phyloP scores from a whole-genome alignment of 306 rosid species.

The Leucaena leucocephala region DNA sequence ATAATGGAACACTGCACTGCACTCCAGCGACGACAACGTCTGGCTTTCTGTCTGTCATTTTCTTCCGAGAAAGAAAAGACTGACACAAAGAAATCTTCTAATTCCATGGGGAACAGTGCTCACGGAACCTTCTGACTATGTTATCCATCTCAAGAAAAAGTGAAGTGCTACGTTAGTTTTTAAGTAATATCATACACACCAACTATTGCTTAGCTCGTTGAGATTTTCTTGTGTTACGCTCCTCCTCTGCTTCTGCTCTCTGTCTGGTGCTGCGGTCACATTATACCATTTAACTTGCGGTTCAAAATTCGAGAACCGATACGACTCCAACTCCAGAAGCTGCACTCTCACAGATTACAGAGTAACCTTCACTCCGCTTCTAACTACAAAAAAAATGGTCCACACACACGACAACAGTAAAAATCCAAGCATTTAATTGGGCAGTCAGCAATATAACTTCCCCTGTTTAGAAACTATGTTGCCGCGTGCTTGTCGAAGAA shows the following conservation, averaged over 20 bases:
- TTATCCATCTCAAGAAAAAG: neutral
- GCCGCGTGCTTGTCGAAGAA: neutral
- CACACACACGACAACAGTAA: neutral
- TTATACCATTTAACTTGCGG: constrained; percentile 21
- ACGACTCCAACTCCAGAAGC: constrained; percentile 20
- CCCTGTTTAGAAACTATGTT: neutral
- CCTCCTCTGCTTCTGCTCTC: neutral
- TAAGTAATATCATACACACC: constrained; percentile 4
- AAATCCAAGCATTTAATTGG: constrained; percentile 5
- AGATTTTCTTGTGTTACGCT: constrained; percentile 31
- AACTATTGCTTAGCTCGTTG: constrained; percentile 6
- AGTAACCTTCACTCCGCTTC: constrained; percentile 14
- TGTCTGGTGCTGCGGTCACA: constrained; percentile 20
- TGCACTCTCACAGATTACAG: neutral
- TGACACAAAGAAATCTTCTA: constrained; percentile 22
- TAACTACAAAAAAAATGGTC: neutral
- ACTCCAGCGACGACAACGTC: neutral
- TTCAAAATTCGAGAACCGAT: neutral
- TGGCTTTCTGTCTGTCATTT: neutral
- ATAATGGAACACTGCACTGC: constrained; percentile 7
- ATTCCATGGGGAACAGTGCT: constrained; percentile 22
- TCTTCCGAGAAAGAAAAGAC: neutral
- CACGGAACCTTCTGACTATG: constrained; percentile 15
- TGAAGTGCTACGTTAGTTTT: neutral
- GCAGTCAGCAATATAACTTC: neutral